Evolutionary conservation across 768 basidiomycete species (phyloP), one percentile per base, ranked within the genome.

Genomic region (Pluteus cervinus): DNA sequence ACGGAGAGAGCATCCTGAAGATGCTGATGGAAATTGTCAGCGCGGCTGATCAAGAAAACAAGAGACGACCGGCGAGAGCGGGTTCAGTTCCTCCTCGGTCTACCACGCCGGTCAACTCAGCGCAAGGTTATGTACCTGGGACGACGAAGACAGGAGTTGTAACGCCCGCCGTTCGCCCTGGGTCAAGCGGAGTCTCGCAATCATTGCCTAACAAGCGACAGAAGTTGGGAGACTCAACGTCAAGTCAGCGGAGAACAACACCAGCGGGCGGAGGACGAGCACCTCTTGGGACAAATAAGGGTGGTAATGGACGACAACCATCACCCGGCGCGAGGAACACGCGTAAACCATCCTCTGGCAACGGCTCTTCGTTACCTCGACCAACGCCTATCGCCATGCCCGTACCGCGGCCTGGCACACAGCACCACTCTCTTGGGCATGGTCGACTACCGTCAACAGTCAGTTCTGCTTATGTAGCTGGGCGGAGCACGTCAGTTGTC

Each of bases 21-120:
- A 63, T 83, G 35, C 75, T 99, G 25, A 75, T 81, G 65, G 81
- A 86, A 46, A 77, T 71, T 5, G 60, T 82, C 31, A 76, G 80
- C 34, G 75, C 81, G 7, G 69, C 72, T 11, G 81, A 82, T 43
- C 89, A 91, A 61, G 91, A 93, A 63, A 90, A 87, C 58, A 79
- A 75, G 52, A 74, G 73, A 45, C 73, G 66, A 51, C 58, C 62
- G 21, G 45, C 68, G 16, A 60, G 79, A 33, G 67, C 75, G 16
- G 77, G 74, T 5, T 76, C 76, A 12, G 75, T 79, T 7, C 78
- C 81, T 5, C 65, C 76, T 3, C 75, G 79, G 3, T 66, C 78
- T 5, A 80, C 73, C 8, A 82, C 80, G 3, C 79, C 79, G 4
- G 61, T 67, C 12, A 63, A 54, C 40, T 51, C 51, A 11, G 48